Base-by-base conservation (phyloP, 345 rosid species). In the Brassica carinata region DNA sequence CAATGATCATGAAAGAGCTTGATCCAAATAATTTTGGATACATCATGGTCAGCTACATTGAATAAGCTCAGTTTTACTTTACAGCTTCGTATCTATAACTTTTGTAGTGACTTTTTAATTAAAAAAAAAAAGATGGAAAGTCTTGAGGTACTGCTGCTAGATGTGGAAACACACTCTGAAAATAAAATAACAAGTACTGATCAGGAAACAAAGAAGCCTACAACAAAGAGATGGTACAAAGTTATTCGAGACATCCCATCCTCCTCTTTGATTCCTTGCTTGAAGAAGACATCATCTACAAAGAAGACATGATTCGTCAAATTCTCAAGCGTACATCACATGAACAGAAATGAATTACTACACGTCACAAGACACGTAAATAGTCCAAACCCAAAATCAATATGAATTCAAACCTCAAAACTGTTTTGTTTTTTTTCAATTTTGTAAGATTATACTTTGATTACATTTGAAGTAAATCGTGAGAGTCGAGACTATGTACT, bases 1-100 rank as follows among this genome's bases (percentile, higher is more conserved):
- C 90, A 15, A 68, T 88, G 78, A 91, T 91, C 72, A 87, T 91
- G 96, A 89, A 88, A 78, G 93, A 89, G 69, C 76, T 91, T 71
- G 96, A 88, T 70, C 85, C 85, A 11, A 83, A 88, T n/a, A 34
- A 85, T 38, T 71, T 51, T 5, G 93, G 92, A 72, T 85, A 87
- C 87, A 88, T 91, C 76, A 84, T 77, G 89, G 96, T 91, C 82
- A 61, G 67, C 4, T 55, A 15, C 2, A 45, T 1, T 53, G 15
- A 23, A 15, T 55, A 55, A 55, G 61, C 61, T 55, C 61, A 55
- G 3, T 55, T 55, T 55, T 17, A 55, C 23, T 5, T 5, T 15
- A 15, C 3, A 17, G 61, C 61, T 55, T 17, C 61, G 2, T 55
- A 53, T 48, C 1, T 53, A 53, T 67, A 59, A 77, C 62, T 43